Percentiles rank a stretch among this genome's conserved stretches.
Conservation (phyloP, 306 rosid genomes). For the Macrotyloma uniflorum region DNA sequence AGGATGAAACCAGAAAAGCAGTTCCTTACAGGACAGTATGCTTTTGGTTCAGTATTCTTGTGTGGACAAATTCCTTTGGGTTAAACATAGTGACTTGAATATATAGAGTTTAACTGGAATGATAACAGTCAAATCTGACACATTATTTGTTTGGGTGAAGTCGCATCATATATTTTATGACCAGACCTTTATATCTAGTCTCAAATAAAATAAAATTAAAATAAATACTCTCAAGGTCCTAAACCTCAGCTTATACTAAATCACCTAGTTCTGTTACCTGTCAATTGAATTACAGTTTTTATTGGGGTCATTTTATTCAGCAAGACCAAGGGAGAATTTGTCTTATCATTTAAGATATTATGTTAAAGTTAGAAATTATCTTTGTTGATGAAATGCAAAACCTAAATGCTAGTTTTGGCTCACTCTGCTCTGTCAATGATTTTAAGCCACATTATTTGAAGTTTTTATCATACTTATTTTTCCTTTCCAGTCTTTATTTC, state of each 20-base stretch:
- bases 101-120: conserved; percentile 22
- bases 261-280: conserved; percentile 6
- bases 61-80: neutral
- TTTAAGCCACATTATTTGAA: conserved; percentile 30
- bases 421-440: conserved; percentile 21
- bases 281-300: conserved; percentile 10
- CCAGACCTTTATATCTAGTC: conserved; percentile 16
- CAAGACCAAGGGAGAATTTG: neutral
- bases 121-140: neutral
- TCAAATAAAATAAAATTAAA: neutral
- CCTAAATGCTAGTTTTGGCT: conserved; percentile 28
- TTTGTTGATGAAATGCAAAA: conserved; percentile 34
- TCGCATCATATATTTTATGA: neutral
- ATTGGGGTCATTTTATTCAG: neutral
- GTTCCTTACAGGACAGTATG: neutral
- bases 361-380: conserved; percentile 13
- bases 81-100: conserved; percentile 23
- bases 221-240: neutral
- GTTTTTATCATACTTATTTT: conserved; percentile 32
- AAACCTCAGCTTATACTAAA: conserved; percentile 22
- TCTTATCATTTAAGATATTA: neutral
- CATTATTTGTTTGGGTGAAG: conserved; percentile 10
- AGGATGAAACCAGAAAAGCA: conserved; percentile 12
- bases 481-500: conserved; percentile 67
- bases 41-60: conserved; percentile 31